phyloP scores from a whole-genome alignment of 169 alveolate species.

The Theileria equi region DNA sequence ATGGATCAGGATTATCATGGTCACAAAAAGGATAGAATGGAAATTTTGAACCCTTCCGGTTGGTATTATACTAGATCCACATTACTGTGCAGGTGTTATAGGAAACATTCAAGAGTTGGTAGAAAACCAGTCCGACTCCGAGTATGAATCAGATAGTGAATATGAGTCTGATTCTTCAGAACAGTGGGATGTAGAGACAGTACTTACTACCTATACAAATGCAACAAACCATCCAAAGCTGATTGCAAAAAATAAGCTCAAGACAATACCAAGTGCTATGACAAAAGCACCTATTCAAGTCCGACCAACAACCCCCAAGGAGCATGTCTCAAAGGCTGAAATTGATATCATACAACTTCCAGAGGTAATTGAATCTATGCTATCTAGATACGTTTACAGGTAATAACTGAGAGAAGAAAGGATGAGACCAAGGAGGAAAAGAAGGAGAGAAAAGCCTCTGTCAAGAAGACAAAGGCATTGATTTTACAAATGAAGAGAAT shows the following conservation, averaged over 20 bases:
- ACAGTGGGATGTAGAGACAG: slow-evolving; percentile 73
- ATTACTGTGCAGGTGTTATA: neutral
- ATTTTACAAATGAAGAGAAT: slow-evolving; percentile 76
- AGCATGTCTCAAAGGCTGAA: neutral
- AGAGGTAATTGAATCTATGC: slow-evolving; percentile 1
- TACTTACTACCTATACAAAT: slow-evolving; percentile 74
- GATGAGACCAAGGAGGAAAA: slow-evolving; percentile 80
- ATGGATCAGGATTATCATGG: neutral
- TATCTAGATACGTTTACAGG: slow-evolving; percentile 13
- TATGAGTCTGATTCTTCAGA: slow-evolving; percentile 27
- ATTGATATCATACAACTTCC: slow-evolving; percentile 25
- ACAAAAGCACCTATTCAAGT: neutral
- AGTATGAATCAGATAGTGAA: slow-evolving; percentile 4
- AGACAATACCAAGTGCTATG: neutral
- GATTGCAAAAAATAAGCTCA: slow-evolving; percentile 36
- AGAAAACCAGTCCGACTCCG: slow-evolving; percentile 22
- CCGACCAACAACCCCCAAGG: neutral
- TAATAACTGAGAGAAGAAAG: slow-evolving; percentile 59
- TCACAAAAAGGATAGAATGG: slow-evolving; percentile 31
- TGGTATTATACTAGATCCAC: neutral
- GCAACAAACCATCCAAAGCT: slow-evolving; percentile 72
- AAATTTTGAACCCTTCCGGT: slow-evolving; percentile 28
- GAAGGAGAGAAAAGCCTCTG: slow-evolving; percentile 73
- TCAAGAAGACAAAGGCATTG: slow-evolving; percentile 76
- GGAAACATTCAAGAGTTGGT: slow-evolving; percentile 22